A percentile compares a stretch with the other conserved stretches of the same genome.
These are phyloP conservation scores for Saccharum hybrid DNA, from an alignment of 202 grass and related monocot genomes.

Conservation along the genomic window DNA sequence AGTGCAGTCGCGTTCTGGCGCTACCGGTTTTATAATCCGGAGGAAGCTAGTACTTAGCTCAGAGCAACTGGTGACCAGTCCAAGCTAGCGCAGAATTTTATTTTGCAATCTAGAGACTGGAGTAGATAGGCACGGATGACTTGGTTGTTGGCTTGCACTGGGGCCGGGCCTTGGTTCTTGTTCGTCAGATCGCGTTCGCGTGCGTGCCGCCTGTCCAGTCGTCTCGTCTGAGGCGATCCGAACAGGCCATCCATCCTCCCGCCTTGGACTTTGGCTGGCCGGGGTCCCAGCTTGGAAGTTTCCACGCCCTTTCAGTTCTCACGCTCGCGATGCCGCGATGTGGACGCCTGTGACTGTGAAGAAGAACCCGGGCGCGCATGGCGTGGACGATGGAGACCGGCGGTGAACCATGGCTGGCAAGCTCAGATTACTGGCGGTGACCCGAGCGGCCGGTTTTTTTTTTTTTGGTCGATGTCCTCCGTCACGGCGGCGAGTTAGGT, in stretches of 20 bases:
- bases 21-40: conserved; percentile 2
- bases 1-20: conserved; percentile 16
- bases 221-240: neutral
- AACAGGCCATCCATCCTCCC: neutral
- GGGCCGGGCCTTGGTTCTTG: neutral
- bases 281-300: neutral
- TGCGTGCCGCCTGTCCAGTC: neutral
- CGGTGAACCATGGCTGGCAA: neutral
- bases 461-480: too few relatives aligned
- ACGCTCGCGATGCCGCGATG: neutral
- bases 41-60: neutral
- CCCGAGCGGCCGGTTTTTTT: neutral
- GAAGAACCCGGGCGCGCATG: neutral
- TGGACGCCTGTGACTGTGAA: neutral
- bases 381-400: neutral
- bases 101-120: neutral
- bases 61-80: neutral
- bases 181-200: neutral
- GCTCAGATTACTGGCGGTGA: neutral
- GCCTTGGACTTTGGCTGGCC: neutral
- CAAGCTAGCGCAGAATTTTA: neutral
- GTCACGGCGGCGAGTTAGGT: too few relatives aligned
- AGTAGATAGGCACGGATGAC: conserved; percentile 6
- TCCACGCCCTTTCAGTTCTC: neutral
- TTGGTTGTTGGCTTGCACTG: neutral